Percentiles rank a stretch among this genome's conserved stretches.
Conservation (phyloP, 2,329 filamentous ascomycete genomes). For the Cladosporium sp. region DNA sequence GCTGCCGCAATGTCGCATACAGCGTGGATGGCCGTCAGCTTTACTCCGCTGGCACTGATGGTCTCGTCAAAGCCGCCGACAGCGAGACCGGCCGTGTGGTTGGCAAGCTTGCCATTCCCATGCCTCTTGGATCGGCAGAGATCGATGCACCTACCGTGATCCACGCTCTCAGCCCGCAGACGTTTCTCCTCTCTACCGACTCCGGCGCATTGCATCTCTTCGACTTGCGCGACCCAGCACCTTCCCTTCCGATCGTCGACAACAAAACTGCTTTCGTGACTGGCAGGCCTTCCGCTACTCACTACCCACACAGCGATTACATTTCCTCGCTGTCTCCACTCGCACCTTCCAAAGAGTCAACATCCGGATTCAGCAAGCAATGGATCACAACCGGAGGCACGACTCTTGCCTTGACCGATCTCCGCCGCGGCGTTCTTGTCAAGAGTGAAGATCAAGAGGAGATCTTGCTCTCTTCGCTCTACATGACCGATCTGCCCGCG, state of each 20-base stretch:
- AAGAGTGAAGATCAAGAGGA: slow-evolving; percentile 94
- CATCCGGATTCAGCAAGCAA: slow-evolving; percentile 86
- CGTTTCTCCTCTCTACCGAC: slow-evolving; percentile 83
- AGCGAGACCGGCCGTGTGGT: slow-evolving; percentile 62
- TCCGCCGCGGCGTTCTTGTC: slow-evolving; percentile 79
- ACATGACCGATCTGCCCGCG: slow-evolving; percentile 71
- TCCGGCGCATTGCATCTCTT: slow-evolving; percentile 84
- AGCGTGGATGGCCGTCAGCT: slow-evolving; percentile 69
- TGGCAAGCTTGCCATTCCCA: slow-evolving; percentile 72
- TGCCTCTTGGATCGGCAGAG: slow-evolving; percentile 47
- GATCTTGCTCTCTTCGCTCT: slow-evolving; percentile 76
- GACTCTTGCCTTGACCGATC: slow-evolving; percentile 83
- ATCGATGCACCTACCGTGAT: slow-evolving; percentile 75
- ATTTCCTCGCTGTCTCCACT: slow-evolving; percentile 83
- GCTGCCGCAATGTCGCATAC: slow-evolving; percentile 78
- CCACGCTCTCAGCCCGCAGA: slow-evolving; percentile 80
- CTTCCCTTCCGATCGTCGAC: slow-evolving; percentile 34
- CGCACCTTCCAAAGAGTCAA: slow-evolving; percentile 73
- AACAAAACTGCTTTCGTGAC: slow-evolving; percentile 43
- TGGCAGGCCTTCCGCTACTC: slow-evolving; percentile 69
- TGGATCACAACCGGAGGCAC: slow-evolving; percentile 92
- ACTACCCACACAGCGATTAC: slow-evolving; percentile 88
- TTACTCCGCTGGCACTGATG: slow-evolving; percentile 60
- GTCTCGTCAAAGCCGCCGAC: slow-evolving; percentile 58
- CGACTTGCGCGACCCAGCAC: slow-evolving; percentile 63